A percentile compares a stretch with the other conserved stretches of the same genome.
Evolutionary conservation across 352 stramenopile species (phyloP).

Genomic region (Globisporangium rhizosaccharum): DNA sequence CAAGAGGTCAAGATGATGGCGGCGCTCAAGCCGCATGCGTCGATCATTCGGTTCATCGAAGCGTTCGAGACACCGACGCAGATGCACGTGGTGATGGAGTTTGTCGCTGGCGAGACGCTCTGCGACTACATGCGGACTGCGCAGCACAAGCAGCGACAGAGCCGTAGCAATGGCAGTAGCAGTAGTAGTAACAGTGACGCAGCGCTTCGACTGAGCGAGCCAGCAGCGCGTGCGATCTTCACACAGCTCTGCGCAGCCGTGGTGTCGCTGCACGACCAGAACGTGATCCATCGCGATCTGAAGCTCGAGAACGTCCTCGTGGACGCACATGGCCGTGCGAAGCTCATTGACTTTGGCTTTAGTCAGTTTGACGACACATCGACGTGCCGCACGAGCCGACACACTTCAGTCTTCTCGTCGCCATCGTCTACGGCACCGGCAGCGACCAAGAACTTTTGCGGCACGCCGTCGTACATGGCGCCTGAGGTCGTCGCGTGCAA

Average conservation of each 20-base stretch:
- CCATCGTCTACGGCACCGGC: constrained; percentile 18
- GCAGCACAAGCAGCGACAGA: constrained; percentile 11
- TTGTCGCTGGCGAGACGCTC: constrained; percentile 31
- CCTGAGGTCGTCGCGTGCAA: constrained; percentile 56
- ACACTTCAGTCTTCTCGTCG: background rate
- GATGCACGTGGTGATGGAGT: constrained; percentile 56
- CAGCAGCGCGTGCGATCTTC: constrained; percentile 34
- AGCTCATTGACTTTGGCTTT: constrained; percentile 71
- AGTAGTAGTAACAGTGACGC: background rate
- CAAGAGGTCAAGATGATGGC: constrained; percentile 49
- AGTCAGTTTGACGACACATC: constrained; percentile 43
- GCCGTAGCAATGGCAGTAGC: background rate
- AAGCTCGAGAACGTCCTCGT: constrained; percentile 78
- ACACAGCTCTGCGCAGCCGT: constrained; percentile 30
- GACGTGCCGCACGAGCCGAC: constrained; percentile 4
- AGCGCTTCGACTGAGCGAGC: constrained; percentile 23
- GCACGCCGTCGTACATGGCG: constrained; percentile 76
- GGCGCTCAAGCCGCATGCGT: constrained; percentile 28
- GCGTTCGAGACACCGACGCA: constrained; percentile 51
- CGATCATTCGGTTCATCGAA: constrained; percentile 48
- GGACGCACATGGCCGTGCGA: constrained; percentile 23
- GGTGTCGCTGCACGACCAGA: constrained; percentile 36
- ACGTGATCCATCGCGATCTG: constrained; percentile 65
- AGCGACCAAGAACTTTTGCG: constrained; percentile 67
- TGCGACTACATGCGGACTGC: constrained; percentile 33